These are phyloP conservation scores for Polygonum aviculare DNA, from an alignment of 148 eudicot genomes.

Conservation along the genomic window DNA sequence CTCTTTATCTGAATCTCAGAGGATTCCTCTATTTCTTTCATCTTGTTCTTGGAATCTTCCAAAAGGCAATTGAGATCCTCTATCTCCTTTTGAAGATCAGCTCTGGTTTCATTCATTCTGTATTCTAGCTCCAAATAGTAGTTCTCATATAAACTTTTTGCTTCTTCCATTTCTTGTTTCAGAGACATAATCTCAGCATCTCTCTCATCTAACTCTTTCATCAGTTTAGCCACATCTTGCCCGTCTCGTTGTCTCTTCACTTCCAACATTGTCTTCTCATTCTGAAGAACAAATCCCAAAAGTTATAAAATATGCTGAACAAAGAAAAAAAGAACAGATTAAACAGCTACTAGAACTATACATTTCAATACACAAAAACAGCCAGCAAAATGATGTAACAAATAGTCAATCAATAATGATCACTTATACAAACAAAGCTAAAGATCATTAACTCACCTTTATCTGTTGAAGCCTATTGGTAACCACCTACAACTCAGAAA, in stretches of 20 bases:
- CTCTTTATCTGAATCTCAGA: slow-evolving; percentile 46
- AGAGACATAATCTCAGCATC: slow-evolving; percentile 39
- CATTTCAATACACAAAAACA: background rate
- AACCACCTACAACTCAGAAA: slow-evolving; percentile 35
- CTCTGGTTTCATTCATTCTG: slow-evolving; percentile 41
- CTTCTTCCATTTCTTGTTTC: slow-evolving; percentile 44
- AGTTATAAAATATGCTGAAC: background rate
- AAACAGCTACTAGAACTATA: background rate
- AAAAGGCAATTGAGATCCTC: slow-evolving; percentile 49
- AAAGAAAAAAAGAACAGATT: background rate
- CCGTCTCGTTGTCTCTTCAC: slow-evolving; percentile 53
- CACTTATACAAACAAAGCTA: slow-evolving; percentile 5
- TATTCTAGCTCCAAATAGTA: slow-evolving; percentile 36
- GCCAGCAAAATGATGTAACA: background rate
- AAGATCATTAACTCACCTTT: slow-evolving; percentile 45
- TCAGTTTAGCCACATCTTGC: slow-evolving; percentile 41
- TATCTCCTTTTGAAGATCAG: slow-evolving; percentile 51
- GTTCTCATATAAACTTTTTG: slow-evolving; percentile 42
- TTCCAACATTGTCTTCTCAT: slow-evolving; percentile 62
- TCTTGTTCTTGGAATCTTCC: slow-evolving; percentile 52
- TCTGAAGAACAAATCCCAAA: slow-evolving; percentile 33
- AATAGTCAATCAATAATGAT: background rate
- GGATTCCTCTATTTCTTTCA: slow-evolving; percentile 59
- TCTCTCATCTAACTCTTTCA: slow-evolving; percentile 47
- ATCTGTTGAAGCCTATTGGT: slow-evolving; percentile 61